These are phyloP conservation scores for Musa troglodytarum DNA, from an alignment of 176 grass and related monocot genomes.

Conservation along the genomic window DNA sequence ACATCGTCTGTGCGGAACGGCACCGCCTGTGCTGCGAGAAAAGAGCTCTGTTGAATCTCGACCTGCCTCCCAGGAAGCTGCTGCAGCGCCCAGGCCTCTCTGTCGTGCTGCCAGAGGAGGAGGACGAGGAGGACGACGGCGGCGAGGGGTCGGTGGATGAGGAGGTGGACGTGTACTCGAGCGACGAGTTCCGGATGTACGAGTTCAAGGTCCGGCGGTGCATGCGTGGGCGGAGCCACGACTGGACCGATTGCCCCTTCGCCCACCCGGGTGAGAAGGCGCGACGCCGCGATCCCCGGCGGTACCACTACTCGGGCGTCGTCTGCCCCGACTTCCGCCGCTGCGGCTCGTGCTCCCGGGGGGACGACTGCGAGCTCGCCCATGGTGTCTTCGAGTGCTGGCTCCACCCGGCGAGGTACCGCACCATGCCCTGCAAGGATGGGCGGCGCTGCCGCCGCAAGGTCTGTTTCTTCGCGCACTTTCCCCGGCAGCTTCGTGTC, in stretches of 20 bases:
- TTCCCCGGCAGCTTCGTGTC: background rate
- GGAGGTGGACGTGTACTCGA: background rate
- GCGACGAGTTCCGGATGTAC: slow-evolving; percentile 62
- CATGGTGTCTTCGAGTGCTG: slow-evolving; percentile 9
- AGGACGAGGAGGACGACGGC: background rate
- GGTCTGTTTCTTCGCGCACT: slow-evolving; percentile 9
- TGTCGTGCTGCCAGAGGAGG: background rate
- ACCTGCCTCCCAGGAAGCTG: background rate
- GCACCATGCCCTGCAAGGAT: slow-evolving; percentile 12
- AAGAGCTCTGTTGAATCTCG: background rate
- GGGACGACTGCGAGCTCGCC: slow-evolving; percentile 3
- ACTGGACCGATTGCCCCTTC: slow-evolving; percentile 68
- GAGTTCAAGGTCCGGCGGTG: slow-evolving; percentile 67
- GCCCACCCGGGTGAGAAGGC: slow-evolving; percentile 71
- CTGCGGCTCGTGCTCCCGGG: background rate
- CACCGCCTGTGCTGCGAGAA: background rate
- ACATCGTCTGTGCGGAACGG: background rate
- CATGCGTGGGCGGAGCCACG: slow-evolving; percentile 43
- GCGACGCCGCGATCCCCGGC: slow-evolving; percentile 8
- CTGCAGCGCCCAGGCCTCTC: background rate
- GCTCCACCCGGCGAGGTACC: slow-evolving; percentile 6
- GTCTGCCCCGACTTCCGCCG: background rate
- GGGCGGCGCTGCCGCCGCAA: slow-evolving; percentile 1
- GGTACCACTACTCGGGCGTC: slow-evolving; percentile 1
- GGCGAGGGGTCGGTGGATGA: background rate